A percentile compares a stretch with the other conserved stretches of the same genome.
These are phyloP conservation scores for Gremmenia infestans DNA, from an alignment of 2,329 filamentous ascomycete genomes.

Conservation along the genomic window DNA sequence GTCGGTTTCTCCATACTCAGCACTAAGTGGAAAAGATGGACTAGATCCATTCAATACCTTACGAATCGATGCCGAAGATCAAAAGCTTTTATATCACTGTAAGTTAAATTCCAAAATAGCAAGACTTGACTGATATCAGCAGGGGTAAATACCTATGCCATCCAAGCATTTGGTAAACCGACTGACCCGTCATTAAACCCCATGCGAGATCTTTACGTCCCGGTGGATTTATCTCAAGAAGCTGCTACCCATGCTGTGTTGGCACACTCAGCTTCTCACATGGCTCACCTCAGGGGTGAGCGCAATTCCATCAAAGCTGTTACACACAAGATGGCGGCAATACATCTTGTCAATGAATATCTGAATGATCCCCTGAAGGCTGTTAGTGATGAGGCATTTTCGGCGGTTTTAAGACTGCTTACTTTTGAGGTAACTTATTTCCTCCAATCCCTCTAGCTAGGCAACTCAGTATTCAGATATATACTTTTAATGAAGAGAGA, in stretches of 20 bases:
- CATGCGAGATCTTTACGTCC: slow-evolving; percentile 38
- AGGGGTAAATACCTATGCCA: slow-evolving; percentile 31
- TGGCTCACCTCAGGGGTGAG: slow-evolving; percentile 32
- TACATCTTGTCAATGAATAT: slow-evolving; percentile 33
- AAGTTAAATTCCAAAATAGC: slow-evolving; percentile 7
- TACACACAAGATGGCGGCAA: slow-evolving; percentile 33
- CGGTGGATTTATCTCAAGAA: slow-evolving; percentile 37
- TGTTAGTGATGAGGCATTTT: slow-evolving; percentile 33
- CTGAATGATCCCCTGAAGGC: slow-evolving; percentile 28
- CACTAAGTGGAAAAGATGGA: slow-evolving; percentile 8
- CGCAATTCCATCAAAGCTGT: slow-evolving; percentile 26
- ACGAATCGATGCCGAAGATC: slow-evolving; percentile 32
- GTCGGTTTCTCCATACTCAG: not conserved
- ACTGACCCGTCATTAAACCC: slow-evolving; percentile 32
- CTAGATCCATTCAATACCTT: slow-evolving; percentile 35
- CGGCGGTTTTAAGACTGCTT: slow-evolving; percentile 31
- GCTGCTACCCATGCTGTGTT: slow-evolving; percentile 38
- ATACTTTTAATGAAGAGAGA: not conserved
- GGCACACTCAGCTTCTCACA: slow-evolving; percentile 38
- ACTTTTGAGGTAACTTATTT: slow-evolving; percentile 31
- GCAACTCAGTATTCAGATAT: not conserved
- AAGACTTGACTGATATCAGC: not conserved
- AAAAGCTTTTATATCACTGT: slow-evolving; percentile 36
- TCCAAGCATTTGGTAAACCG: slow-evolving; percentile 32
- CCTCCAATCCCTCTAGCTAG: not conserved